Conservation (phyloP, 2,329 filamentous ascomycete genomes). For the Alternaria sp. region DNA sequence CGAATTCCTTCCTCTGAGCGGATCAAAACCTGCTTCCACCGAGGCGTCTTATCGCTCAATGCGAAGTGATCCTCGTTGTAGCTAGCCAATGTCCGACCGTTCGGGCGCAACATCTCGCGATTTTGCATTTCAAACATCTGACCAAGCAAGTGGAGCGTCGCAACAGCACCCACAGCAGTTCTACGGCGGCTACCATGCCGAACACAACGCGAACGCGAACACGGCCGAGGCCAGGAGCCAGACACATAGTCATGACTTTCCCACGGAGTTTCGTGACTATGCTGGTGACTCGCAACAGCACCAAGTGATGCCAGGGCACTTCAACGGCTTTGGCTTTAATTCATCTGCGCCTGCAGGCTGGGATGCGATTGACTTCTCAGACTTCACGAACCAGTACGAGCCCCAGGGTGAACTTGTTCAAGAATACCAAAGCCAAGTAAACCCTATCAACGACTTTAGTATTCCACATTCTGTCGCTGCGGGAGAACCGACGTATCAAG, state of each 20-base stretch:
- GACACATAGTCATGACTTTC: slow-evolving; percentile 25
- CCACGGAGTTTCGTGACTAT: slow-evolving; percentile 32
- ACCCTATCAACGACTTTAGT: slow-evolving; percentile 48
- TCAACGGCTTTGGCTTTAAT: slow-evolving; percentile 33
- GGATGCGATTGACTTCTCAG: slow-evolving; percentile 49
- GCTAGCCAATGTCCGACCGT: slow-evolving; percentile 43
- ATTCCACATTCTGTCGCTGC: slow-evolving; percentile 44
- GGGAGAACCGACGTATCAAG: slow-evolving; percentile 29
- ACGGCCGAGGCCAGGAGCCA: slow-evolving; percentile 28
- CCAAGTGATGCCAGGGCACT: slow-evolving; percentile 28
- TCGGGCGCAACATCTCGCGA: slow-evolving; percentile 34
- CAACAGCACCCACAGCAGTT: slow-evolving; percentile 29
- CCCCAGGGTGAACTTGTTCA: slow-evolving; percentile 57
- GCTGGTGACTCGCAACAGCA: slow-evolving; percentile 22
- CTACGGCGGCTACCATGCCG: slow-evolving; percentile 39
- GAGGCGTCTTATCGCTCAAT: slow-evolving; percentile 18
- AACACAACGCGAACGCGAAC: slow-evolving; percentile 38
- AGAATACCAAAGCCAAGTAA: slow-evolving; percentile 44
- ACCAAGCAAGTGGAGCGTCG: slow-evolving; percentile 39
- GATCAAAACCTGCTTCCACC: slow-evolving; percentile 3
- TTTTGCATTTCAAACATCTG: slow-evolving; percentile 47
- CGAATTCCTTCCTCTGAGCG: neutral
- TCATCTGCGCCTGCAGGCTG: slow-evolving; percentile 41
- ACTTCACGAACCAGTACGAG: slow-evolving; percentile 52
- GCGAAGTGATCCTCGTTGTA: slow-evolving; percentile 22